These are phyloP conservation scores for Populus tremula DNA, from an alignment of 345 rosid genomes.

Conservation along the genomic window DNA sequence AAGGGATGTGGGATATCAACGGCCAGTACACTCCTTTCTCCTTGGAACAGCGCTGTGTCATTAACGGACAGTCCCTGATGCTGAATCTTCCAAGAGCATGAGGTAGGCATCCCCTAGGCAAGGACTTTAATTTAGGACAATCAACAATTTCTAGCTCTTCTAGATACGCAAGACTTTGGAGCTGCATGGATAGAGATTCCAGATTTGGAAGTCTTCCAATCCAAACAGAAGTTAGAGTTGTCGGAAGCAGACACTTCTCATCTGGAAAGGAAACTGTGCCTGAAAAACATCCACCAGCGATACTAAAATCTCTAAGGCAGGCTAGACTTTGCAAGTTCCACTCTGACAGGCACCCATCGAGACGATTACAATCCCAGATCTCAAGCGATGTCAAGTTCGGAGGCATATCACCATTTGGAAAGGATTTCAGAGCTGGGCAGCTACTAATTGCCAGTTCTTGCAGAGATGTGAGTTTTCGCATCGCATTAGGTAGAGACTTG, in stretches of 20 bases:
- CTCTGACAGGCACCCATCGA: conserved; percentile 7
- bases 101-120: conserved; percentile 21
- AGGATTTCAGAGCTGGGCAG: conserved; percentile 15
- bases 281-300: conserved; percentile 8
- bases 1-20: conserved; percentile 20
- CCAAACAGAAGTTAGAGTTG: not conserved
- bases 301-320: conserved; percentile 18
- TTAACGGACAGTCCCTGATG: conserved; percentile 17
- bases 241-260: not conserved
- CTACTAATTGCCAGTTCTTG: not conserved
- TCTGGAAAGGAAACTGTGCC: not conserved
- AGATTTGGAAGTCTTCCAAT: not conserved
- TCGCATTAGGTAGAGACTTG: conserved; percentile 13
- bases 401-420: conserved; percentile 20
- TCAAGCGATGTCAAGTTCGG: conserved; percentile 10
- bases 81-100: conserved; percentile 16
- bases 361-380: conserved; percentile 10
- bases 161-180: conserved; percentile 17
- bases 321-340: conserved; percentile 21
- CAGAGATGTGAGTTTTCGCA: conserved; percentile 18
- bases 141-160: conserved; percentile 9
- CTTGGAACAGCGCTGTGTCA: conserved; percentile 7
- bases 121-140: conserved; percentile 16
- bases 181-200: conserved; percentile 10
- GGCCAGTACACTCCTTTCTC: conserved; percentile 21